Conservation (phyloP, 1,284 basidiomycete genomes). For the Cronartium ribicola region DNA sequence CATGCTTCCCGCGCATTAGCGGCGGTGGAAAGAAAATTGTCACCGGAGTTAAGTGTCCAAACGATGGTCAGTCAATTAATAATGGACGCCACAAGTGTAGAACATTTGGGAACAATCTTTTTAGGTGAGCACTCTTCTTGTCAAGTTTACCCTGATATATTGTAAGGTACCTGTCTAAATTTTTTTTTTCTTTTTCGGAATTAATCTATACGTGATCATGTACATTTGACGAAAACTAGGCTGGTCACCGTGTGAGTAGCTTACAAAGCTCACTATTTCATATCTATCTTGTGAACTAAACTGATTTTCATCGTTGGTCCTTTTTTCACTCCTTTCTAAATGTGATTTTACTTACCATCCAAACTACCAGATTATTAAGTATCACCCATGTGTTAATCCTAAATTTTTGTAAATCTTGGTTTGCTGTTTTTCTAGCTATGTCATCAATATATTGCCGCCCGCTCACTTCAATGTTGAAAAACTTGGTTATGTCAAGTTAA, state of each 20-base stretch:
- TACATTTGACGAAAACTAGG: neutral
- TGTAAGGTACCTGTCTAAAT: neutral
- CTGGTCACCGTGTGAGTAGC: slow-evolving; percentile 38
- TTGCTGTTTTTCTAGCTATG: too few species aligned
- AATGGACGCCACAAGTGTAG: slow-evolving; percentile 73
- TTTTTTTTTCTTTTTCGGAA: too few species aligned
- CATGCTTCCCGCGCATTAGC: slow-evolving; percentile 82
- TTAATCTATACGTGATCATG: neutral
- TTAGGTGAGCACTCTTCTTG: slow-evolving; percentile 43
- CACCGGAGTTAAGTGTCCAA: slow-evolving; percentile 78
- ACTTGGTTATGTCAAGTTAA: too few species aligned
- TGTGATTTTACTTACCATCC: too few species aligned
- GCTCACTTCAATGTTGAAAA: too few species aligned
- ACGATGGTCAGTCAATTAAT: slow-evolving; percentile 91
- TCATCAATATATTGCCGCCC: too few species aligned
- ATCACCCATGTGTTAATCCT: too few species aligned
- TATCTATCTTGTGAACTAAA: neutral
- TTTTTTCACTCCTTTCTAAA: too few species aligned
- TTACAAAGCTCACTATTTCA: neutral
- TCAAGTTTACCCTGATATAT: neutral
- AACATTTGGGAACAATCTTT: slow-evolving; percentile 74
- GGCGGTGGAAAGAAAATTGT: slow-evolving; percentile 73
- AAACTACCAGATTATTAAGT: too few species aligned
- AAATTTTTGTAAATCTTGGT: too few species aligned
- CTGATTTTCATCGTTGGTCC: neutral